Conservation (phyloP, 495 filamentous ascomycete genomes). For the Penicillium manginii region DNA sequence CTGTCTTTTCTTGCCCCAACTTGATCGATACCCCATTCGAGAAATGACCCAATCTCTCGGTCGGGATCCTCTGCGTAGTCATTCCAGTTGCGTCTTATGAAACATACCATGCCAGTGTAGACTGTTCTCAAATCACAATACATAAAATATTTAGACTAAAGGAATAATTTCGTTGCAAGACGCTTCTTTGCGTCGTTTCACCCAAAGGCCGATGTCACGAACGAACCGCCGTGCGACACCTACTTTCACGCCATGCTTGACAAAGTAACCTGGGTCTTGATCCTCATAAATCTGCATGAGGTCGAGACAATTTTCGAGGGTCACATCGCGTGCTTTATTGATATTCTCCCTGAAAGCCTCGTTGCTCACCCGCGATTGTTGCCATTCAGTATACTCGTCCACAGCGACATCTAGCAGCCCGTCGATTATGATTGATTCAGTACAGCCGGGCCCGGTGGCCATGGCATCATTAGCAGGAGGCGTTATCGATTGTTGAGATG, state of each 20-base stretch:
- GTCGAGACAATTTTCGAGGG: constrained; percentile 12
- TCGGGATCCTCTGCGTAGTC: no score
- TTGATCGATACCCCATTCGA: no score
- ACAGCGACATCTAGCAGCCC: constrained; percentile 11
- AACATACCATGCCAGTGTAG: no score
- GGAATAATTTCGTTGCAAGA: no score
- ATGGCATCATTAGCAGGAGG: background rate
- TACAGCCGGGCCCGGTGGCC: background rate
- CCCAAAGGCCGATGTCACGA: no score
- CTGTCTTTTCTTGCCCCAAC: no score
- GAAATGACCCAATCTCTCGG: no score
- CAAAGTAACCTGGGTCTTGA: constrained; percentile 11
- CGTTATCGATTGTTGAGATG: background rate
- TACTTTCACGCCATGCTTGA: constrained; percentile 14
- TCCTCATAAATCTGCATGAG: constrained; percentile 11
- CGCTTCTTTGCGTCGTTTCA: no score
- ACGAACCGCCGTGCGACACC: constrained; percentile 14
- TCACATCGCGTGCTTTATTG: constrained; percentile 11
- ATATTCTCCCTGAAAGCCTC: constrained; percentile 11
- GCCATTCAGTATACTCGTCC: constrained; percentile 14
- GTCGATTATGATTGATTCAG: constrained; percentile 8
- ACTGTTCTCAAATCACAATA: no score
- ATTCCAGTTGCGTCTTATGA: no score
- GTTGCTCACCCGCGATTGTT: constrained; percentile 12
- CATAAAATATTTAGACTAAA: no score